phyloP scores from a whole-genome alignment of 176 grass and related monocot species.

The Triticum dicoccoides region DNA sequence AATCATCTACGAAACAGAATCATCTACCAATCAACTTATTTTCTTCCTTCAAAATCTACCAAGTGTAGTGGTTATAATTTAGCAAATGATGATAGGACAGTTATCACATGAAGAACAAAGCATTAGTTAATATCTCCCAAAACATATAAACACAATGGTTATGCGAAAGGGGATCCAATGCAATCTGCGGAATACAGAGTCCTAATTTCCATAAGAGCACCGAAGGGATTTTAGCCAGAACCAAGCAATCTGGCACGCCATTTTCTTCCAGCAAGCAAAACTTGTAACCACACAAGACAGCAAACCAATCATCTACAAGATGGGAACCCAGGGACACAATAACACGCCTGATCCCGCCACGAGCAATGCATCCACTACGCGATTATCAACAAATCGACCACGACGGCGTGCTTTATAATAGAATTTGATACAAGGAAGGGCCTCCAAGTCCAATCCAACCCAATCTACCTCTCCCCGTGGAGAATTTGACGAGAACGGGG shows the following conservation, averaged over 20 bases:
- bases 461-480: not conserved
- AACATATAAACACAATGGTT: no score
- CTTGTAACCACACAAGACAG: not conserved
- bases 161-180: not conserved
- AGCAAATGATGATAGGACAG: not conserved
- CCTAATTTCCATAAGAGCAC: not conserved
- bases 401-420: not conserved
- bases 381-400: not conserved
- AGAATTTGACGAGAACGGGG: not conserved
- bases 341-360: not conserved
- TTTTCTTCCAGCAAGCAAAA: not conserved
- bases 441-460: not conserved
- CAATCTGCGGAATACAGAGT: not conserved
- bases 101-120: not conserved
- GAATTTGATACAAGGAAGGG: no score
- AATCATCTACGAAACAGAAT: not conserved
- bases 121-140: not conserved
- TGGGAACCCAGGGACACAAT: not conserved
- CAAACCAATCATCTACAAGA: not conserved
- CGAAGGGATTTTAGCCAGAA: not conserved
- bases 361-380: not conserved
- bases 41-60: constrained; percentile 23
- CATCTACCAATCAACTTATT: not conserved
- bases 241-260: not conserved
- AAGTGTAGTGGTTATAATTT: not conserved